Evolutionary conservation across 495 filamentous ascomycete species (phyloP).

Genomic region (Bacidia rubella): DNA sequence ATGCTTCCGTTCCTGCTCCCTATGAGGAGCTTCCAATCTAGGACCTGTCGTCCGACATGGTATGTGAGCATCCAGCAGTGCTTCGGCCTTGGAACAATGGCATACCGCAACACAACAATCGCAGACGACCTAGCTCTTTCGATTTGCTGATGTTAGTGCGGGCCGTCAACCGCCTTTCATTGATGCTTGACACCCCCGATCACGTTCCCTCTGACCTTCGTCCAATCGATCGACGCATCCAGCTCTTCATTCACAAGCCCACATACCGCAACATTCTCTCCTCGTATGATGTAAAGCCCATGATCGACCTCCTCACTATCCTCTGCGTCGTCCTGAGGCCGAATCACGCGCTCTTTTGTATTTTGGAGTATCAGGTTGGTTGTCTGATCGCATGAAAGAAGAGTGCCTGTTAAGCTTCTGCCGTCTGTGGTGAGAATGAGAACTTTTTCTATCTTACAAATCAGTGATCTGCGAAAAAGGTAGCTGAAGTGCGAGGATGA

Average conservation of each 20-base stretch:
- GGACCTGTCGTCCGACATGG: no score
- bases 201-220: constrained; percentile 69
- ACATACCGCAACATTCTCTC: constrained; percentile 86
- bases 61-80: no score
- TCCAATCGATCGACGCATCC: constrained; percentile 82
- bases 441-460: constrained; percentile 67
- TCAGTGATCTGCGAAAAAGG: no score
- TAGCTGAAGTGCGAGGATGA: no score
- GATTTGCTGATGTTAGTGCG: neutral
- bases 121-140: no score
- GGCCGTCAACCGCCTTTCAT: constrained; percentile 24
- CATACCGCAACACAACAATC: no score
- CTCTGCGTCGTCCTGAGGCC: constrained; percentile 66
- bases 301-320: constrained; percentile 68
- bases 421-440: constrained; percentile 86
- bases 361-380: constrained; percentile 83
- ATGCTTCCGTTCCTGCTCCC: no score
- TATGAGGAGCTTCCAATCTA: no score
- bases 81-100: no score
- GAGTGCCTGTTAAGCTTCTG: constrained; percentile 68
- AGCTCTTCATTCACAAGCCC: constrained; percentile 81
- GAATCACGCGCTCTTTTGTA: constrained; percentile 82
- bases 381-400: constrained; percentile 77
- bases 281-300: constrained; percentile 83
- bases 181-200: constrained; percentile 72